phyloP scores from a whole-genome alignment of 2,329 filamentous ascomycete genomes.

The Sporothrix phasma region DNA sequence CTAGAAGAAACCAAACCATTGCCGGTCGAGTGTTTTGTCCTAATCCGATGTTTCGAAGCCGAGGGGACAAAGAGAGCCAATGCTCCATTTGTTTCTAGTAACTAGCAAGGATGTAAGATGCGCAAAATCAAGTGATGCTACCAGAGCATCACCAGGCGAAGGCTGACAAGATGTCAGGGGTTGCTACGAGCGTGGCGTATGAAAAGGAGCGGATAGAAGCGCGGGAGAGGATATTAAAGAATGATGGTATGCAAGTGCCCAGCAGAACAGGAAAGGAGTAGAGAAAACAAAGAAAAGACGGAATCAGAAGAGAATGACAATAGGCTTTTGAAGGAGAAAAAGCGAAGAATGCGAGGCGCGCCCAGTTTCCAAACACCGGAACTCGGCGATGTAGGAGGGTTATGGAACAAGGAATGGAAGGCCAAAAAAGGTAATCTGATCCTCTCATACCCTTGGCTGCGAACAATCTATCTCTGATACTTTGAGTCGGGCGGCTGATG shows the following conservation, averaged over 20 bases:
- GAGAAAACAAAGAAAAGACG: background rate
- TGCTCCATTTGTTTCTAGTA: background rate
- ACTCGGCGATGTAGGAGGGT: no score
- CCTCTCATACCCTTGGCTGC: background rate
- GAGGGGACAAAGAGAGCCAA: background rate
- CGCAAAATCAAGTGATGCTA: constrained; percentile 9
- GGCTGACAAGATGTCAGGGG: background rate
- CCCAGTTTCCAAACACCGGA: no score
- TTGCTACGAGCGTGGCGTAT: no score
- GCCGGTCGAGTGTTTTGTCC: background rate
- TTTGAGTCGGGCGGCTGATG: constrained; percentile 66
- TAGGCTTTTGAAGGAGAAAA: no score
- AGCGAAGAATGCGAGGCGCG: no score
- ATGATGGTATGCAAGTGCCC: no score
- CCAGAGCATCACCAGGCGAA: constrained; percentile 1
- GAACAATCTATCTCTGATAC: constrained; percentile 59
- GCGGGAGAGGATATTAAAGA: background rate
- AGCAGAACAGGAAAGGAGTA: no score
- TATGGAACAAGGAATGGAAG: background rate
- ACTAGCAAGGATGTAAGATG: constrained; percentile 1
- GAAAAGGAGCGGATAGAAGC: no score
- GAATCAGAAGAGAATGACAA: background rate
- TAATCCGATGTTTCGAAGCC: background rate
- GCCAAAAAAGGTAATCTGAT: background rate
- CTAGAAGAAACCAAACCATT: constrained; percentile 46